A percentile compares a stretch with the other conserved stretches of the same genome.
Evolutionary conservation across 2,329 filamentous ascomycete genomes (phyloP).

Genomic region (Alternaria triticimaculans): DNA sequence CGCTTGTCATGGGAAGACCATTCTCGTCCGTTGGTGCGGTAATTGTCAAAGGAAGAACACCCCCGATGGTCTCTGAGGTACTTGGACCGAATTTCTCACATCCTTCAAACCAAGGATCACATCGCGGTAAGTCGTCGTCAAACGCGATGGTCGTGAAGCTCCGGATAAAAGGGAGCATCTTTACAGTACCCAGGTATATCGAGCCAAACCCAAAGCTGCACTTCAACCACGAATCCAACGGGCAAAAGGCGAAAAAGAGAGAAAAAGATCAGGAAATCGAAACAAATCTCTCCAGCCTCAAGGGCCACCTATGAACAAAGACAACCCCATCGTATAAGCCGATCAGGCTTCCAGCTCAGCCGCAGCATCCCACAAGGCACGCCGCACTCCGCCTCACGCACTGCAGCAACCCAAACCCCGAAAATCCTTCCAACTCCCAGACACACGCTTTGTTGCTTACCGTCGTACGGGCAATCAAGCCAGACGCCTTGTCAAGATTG

Average conservation of each 20-base stretch:
- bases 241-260: background rate
- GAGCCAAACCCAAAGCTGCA: background rate
- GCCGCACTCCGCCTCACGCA: slow-evolving; percentile 21
- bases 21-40: background rate
- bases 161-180: background rate
- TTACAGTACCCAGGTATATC: background rate
- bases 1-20: background rate
- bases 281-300: background rate
- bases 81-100: background rate
- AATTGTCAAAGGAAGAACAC: background rate
- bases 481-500: slow-evolving; percentile 2
- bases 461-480: slow-evolving; percentile 5
- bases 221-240: background rate
- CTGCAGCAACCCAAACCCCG: slow-evolving; percentile 3
- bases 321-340: background rate
- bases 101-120: background rate
- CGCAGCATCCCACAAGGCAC: slow-evolving; percentile 12
- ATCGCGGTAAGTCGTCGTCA: background rate
- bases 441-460: slow-evolving; percentile 12
- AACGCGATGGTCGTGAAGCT: background rate
- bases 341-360: slow-evolving; percentile 12
- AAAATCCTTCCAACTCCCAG: slow-evolving; percentile 9
- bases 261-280: background rate
- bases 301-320: slow-evolving; percentile 5
- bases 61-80: background rate